Evolutionary conservation across 768 basidiomycete species (phyloP).

Genomic region (Mycena epipterygia): DNA sequence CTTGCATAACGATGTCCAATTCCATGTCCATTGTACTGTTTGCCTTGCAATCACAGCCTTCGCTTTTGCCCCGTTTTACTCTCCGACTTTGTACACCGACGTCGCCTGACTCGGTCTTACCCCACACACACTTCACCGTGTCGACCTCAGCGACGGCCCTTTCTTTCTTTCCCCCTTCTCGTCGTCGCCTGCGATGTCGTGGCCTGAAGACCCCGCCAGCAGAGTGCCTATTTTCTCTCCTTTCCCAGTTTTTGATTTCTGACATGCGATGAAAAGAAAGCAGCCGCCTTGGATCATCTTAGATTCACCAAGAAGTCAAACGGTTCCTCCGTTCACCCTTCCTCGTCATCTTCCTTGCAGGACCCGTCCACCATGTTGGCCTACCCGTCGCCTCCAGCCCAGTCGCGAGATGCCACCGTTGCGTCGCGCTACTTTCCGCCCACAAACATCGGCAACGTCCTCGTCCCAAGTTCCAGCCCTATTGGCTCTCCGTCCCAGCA

Average conservation of each 20-base stretch:
- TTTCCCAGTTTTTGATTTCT: conserved; percentile 41
- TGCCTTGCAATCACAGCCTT: conserved; percentile 13
- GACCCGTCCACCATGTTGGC: conserved; percentile 39
- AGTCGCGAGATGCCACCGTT: conserved; percentile 84
- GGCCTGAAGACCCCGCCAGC: conserved; percentile 20
- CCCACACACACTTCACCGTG: not conserved
- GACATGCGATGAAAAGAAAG: conserved; percentile 28
- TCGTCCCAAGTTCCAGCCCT: conserved; percentile 86
- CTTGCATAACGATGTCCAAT: not conserved
- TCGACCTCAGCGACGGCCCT: not conserved
- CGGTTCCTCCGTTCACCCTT: conserved; percentile 42
- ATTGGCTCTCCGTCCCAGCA: conserved; percentile 52
- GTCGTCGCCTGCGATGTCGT: conserved; percentile 20
- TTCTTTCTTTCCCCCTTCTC: conserved; percentile 24
- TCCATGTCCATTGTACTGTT: conserved; percentile 5
- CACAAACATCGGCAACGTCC: conserved; percentile 66
- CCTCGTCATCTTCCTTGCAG: conserved; percentile 45
- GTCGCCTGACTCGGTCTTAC: not conserved
- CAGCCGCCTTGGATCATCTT: conserved; percentile 62
- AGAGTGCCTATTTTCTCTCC: conserved; percentile 33
- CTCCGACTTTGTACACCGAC: conserved; percentile 7
- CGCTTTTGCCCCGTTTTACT: not conserved
- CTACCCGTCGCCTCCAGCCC: conserved; percentile 63
- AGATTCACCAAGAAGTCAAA: conserved; percentile 56
- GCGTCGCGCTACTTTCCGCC: conserved; percentile 70